These are phyloP conservation scores for Chenopodium album DNA, from an alignment of 148 eudicot species.

Conservation along the genomic window DNA sequence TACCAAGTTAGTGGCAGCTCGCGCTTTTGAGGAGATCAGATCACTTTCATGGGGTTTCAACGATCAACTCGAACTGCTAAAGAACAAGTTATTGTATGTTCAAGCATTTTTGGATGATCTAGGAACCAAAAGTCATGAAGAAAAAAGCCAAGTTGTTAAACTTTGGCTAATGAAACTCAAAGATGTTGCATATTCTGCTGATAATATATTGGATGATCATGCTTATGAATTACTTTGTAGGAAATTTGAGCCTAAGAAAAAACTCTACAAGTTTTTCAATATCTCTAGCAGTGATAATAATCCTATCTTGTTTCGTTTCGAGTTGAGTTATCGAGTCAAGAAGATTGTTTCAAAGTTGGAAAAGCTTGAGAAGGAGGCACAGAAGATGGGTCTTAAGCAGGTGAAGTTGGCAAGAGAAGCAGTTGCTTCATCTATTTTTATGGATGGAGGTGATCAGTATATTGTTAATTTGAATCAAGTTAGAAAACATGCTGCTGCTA, in stretches of 20 bases:
- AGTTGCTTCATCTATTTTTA: neutral
- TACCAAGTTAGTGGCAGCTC: neutral
- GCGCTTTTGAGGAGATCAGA: neutral
- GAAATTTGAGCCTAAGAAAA: neutral
- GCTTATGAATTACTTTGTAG: conserved; percentile 4
- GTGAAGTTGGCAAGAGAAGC: neutral
- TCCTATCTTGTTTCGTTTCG: neutral
- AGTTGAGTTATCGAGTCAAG: neutral
- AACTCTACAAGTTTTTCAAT: neutral
- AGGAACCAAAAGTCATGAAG: neutral
- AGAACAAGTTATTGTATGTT: neutral
- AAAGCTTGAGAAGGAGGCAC: neutral
- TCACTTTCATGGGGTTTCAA: conserved; percentile 2
- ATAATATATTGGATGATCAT: conserved; percentile 15
- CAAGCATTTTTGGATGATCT: conserved; percentile 10
- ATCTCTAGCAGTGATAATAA: neutral
- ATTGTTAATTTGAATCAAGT: neutral
- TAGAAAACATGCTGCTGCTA: neutral
- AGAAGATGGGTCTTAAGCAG: neutral
- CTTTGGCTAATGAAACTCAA: conserved; percentile 1
- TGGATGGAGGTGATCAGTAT: neutral
- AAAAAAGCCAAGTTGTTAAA: neutral
- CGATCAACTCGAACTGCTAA: neutral
- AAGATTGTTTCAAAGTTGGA: neutral
- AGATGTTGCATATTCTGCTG: conserved; percentile 11